Base-by-base conservation (phyloP, 768 basidiomycete species). In the Dioszegia crocea region DNA sequence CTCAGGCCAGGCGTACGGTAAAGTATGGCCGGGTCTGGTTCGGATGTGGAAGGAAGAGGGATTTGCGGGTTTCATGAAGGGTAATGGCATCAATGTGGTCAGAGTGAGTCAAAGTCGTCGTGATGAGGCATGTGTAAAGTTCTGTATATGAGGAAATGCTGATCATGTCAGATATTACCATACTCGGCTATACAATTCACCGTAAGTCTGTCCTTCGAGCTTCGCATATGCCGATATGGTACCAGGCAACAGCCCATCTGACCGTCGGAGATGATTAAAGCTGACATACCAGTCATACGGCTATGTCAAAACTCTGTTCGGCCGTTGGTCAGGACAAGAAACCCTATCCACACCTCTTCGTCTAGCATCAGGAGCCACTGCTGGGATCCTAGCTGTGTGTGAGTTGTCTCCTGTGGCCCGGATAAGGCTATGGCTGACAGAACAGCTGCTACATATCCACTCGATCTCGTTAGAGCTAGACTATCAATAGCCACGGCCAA, bases 31-130 rank as follows among this genome's bases (percentile, higher is more conserved):
- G 16, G 59, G 57, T 24, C 36, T 73, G 44, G 82, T 83, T 17
- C 84, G 93, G 62, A 93, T 93, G 85, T 97, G 90, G 88, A 79
- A 80, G 63, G 92, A 97, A 74, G 94, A 98, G 77, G 94, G 94
- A 8, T 86, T 93, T 77, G 83, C 78, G 75, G 94, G 93, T 12
- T 91, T 85, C 76, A 92, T 97, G 92, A 82, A 89, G 65, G 94
- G 94, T 3, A 97, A 97, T 66, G 84, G 86, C 39, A 87, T 93
- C 41, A 74, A 77, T 56, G 71, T 73, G 17, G 62, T 73, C 14
- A 47, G 74, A 29, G 73, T 74, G 57, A 60, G 73, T 64, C n/a
- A n/a, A n/a, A n/a, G n/a, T n/a, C n/a, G n/a, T n/a, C n/a, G n/a
- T n/a, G n/a, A n/a, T n/a, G n/a, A n/a, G n/a, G n/a, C n/a, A n/a